A percentile compares a stretch with the other conserved stretches of the same genome.
These are phyloP conservation scores for Neurospora terricola DNA, from an alignment of 495 filamentous ascomycete species.

Conservation along the genomic window DNA sequence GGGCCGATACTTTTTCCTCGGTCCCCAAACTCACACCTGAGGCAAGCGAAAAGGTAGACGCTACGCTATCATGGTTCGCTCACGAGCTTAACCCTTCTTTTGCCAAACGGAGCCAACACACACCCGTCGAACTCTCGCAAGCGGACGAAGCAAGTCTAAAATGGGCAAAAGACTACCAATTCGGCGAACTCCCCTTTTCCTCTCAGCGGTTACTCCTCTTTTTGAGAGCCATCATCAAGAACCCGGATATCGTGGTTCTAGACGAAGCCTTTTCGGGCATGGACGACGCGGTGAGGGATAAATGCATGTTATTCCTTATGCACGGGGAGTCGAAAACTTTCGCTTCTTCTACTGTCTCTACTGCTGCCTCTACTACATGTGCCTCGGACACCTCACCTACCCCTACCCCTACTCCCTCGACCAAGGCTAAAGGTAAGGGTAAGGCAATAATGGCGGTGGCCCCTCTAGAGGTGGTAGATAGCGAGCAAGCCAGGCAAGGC, in stretches of 20 bases:
- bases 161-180: constrained; percentile 61
- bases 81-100: constrained; percentile 53
- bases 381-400: background rate
- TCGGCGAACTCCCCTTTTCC: constrained; percentile 65
- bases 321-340: constrained; percentile 41
- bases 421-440: background rate
- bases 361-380: background rate
- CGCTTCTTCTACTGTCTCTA: background rate
- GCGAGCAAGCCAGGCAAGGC: constrained; percentile 26
- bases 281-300: constrained; percentile 70
- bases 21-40: constrained; percentile 51
- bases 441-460: constrained; percentile 9
- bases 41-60: constrained; percentile 47
- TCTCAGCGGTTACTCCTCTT: constrained; percentile 81
- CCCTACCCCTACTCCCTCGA: too few species aligned
- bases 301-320: constrained; percentile 69
- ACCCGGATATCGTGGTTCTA: constrained; percentile 79
- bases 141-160: constrained; percentile 20
- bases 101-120: background rate
- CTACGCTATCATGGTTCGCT: constrained; percentile 63
- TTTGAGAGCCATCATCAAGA: constrained; percentile 70
- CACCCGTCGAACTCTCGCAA: background rate
- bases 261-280: constrained; percentile 93
- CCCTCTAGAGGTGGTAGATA: constrained; percentile 25
- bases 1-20: constrained; percentile 74